Base-by-base conservation (phyloP, 2,329 filamentous ascomycete species). In the Davidsoniella australis region DNA sequence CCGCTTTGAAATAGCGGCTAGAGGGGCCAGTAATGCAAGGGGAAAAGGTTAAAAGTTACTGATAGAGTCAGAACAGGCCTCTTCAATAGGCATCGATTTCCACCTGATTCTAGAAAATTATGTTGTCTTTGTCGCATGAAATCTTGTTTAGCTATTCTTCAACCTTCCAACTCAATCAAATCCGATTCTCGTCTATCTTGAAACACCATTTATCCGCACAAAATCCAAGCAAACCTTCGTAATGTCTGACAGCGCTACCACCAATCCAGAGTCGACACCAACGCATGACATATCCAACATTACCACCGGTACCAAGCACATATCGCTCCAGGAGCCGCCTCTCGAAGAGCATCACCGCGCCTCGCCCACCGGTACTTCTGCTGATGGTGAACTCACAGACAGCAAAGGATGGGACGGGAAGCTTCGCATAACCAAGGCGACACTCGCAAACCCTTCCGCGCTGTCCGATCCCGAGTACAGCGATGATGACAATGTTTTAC, bases 381-480 rank as follows among this genome's bases (percentile, higher is more conserved):
- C 44, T 4, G 56, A 63, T 14, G 73, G 69, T 55, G 66, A 65
- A 10, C 62, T 76, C 45, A 69, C 67, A 55, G 74, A 77, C 56
- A 78, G 73, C 64, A 78, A 74, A 58, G 85, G 85, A 54, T 89
- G 85, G 85, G 85, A 89, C 62, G 85, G 85, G 55, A 89, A 89
- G 66, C 70, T 89, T 52, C 73, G 85, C 38, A 66, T 94, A 46
- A 80, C 75, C 60, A 42, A 42, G 20, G 72, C 78, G 2, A 68
- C 76, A 29, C 67, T 93, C 43, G 69, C 74, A 20, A 93, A 94
- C 59, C 82, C 85, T 2, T 85, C 91, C 59, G 85, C 83, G 8
- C 64, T 94, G 47, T 83, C 82, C 41, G 87, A 95, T 58, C 78
- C 84, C 0, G 87, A 94, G 50, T 86, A 89, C 60, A 91, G 85